These are phyloP conservation scores for Alternaria novae-zelandiae DNA, from an alignment of 2,329 filamentous ascomycete species.

Conservation along the genomic window DNA sequence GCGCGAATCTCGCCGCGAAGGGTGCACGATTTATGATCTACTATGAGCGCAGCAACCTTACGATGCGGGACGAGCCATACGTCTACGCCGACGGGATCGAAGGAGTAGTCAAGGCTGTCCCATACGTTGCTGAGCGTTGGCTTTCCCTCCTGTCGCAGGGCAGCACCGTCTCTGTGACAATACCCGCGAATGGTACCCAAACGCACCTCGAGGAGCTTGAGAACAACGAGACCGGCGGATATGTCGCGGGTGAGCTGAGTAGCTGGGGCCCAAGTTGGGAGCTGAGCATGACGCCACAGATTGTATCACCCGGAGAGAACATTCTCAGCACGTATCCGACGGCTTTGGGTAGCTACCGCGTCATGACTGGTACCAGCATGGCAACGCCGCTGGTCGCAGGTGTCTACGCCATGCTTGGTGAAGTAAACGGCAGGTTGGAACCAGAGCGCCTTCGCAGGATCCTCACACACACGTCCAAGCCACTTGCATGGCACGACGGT, in stretches of 20 bases:
- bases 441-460: constrained; percentile 17
- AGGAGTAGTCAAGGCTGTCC: constrained; percentile 11
- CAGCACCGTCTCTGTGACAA: constrained; percentile 16
- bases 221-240: constrained; percentile 18
- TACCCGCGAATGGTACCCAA: constrained; percentile 14
- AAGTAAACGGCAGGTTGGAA: constrained; percentile 25
- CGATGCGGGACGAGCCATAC: constrained; percentile 21
- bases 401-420: constrained; percentile 21
- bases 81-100: constrained; percentile 22
- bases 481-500: constrained; percentile 22
- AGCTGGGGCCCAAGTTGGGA: constrained; percentile 69
- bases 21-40: constrained; percentile 61
- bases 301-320: constrained; percentile 63
- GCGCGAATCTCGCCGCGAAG: constrained; percentile 48
- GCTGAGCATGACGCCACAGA: constrained; percentile 62
- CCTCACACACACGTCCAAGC: constrained; percentile 23
- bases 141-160: constrained; percentile 18
- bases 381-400: constrained; percentile 22
- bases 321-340: constrained; percentile 65
- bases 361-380: constrained; percentile 66
- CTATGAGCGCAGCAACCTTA: constrained; percentile 16
- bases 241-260: constrained; percentile 25
- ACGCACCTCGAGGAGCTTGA: constrained; percentile 18
- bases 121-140: constrained; percentile 18
- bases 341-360: constrained; percentile 54